Percentiles rank a stretch among this genome's conserved stretches.
phyloP scores from a whole-genome alignment of 257 asterid genomes.

The Salvia miltiorrhiza region DNA sequence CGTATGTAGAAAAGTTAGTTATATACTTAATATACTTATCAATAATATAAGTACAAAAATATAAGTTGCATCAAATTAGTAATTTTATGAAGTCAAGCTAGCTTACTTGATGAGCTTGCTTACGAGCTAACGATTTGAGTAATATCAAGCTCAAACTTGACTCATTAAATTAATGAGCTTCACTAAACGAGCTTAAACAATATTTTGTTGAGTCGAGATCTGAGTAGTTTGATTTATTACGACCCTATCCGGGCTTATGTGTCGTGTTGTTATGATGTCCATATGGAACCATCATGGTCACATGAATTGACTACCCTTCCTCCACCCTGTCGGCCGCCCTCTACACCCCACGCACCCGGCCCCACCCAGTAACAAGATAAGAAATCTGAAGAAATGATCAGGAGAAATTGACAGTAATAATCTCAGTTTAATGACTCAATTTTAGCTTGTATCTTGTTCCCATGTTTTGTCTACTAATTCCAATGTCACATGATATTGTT shows the following conservation, averaged over 20 bases:
- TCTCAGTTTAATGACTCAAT: not conserved
- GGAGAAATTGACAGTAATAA: not conserved
- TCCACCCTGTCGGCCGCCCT: not conserved
- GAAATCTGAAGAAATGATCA: not conserved
- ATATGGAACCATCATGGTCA: not conserved
- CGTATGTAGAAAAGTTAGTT: too few species aligned
- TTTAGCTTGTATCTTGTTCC: not conserved
- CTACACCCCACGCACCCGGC: not conserved
- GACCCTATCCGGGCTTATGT: not conserved
- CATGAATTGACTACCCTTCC: not conserved
- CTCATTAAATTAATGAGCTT: not conserved
- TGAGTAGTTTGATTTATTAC: not conserved
- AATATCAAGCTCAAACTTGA: not conserved
- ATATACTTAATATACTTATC: too few species aligned
- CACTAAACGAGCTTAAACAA: not conserved
- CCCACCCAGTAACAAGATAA: not conserved
- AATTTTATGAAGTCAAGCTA: too few species aligned
- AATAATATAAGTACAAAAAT: too few species aligned
- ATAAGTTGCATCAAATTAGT: too few species aligned
- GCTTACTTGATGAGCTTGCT: too few species aligned
- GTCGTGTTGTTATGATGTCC: not conserved
- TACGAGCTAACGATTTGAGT: too few species aligned
- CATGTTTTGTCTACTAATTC: not conserved
- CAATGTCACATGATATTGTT: not conserved
- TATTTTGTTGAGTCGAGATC: not conserved